These are phyloP conservation scores for Fusarium scirpi DNA, from an alignment of 2,329 filamentous ascomycete species.

Conservation along the genomic window DNA sequence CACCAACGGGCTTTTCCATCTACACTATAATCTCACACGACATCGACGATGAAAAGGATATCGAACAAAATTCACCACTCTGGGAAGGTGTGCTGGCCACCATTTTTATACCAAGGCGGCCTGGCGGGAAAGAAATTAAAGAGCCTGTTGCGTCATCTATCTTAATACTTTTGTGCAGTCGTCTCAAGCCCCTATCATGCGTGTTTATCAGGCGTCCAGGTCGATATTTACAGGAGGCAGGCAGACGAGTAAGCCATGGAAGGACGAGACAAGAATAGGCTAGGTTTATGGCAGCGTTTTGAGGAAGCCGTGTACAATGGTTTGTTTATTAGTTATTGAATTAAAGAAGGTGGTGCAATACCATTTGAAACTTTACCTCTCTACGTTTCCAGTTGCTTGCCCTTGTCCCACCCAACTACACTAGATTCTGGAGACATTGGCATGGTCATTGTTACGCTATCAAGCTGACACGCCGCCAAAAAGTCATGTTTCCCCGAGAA, in stretches of 20 bases:
- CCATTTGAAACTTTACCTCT: constrained; percentile 21
- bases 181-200: constrained; percentile 47
- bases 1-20: constrained; percentile 29
- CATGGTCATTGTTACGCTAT: not conserved
- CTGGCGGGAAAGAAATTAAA: constrained; percentile 24
- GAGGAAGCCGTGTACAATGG: constrained; percentile 36
- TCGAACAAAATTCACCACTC: constrained; percentile 47
- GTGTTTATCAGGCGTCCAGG: constrained; percentile 49
- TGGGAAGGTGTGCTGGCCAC: constrained; percentile 46
- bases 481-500: not conserved
- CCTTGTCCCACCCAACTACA: not conserved
- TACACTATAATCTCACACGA: constrained; percentile 38
- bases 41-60: constrained; percentile 35
- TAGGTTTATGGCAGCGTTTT: constrained; percentile 41
- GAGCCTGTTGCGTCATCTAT: constrained; percentile 43
- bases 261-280: constrained; percentile 41
- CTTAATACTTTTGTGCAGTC: constrained; percentile 46
- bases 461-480: not conserved
- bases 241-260: constrained; percentile 39
- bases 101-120: constrained; percentile 41
- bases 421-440: not conserved
- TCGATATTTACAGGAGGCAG: constrained; percentile 46
- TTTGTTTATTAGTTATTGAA: constrained; percentile 34
- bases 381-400: not conserved
- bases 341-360: constrained; percentile 34